Base-by-base conservation (phyloP, 148 eudicot genomes). In the Nepenthes mirabilis region DNA sequence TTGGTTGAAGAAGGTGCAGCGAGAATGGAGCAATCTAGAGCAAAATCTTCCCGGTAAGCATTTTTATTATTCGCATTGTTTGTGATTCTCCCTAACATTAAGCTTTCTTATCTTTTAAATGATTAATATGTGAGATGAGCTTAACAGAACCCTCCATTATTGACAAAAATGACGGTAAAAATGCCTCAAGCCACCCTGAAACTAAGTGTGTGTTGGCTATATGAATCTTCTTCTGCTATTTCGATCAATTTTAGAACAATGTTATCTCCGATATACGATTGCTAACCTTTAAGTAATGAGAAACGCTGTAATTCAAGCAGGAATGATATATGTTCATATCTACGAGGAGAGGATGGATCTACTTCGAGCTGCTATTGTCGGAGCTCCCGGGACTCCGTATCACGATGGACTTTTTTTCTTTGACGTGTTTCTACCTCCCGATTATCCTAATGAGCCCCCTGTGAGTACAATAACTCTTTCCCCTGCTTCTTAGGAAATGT, bases 301-400 rank as follows among this genome's bases (percentile, higher is more conserved):
- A 47, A 43, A 0, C 9, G 51, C 56, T 71, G 11, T 69, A 33
- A 33, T 48, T 49, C 34, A 58, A 52, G 69, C 86, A 89, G 99
- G 89, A 61, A 75, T 79, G 9, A 89, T 94, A 51, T 84, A 71
- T 69, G 91, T 86, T 34, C 99, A 95, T 8, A 77, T 83, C 57
- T 94, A 84, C 32, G 99, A 89, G 77, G 99, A 94, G 55, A 79
- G 97, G 72, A 89, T 89, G 88, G 90, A 94, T 73, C 77, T 94
- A 63, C 55, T 94, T 43, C 85, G 95, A 62, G 97, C 87, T 35
- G 91, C 84, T 33, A 78, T 94, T 52, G 74, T 81, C 36, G 99
- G 99, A 66, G 83, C 97, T 64, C 75, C 87, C 52, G 91, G 90
- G 65, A 94, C 99, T 67, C 99, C 99, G 56, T 94, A 94, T 74